phyloP scores from a whole-genome alignment of 2,329 filamentous ascomycete genomes.

The Blumeria hordei region DNA sequence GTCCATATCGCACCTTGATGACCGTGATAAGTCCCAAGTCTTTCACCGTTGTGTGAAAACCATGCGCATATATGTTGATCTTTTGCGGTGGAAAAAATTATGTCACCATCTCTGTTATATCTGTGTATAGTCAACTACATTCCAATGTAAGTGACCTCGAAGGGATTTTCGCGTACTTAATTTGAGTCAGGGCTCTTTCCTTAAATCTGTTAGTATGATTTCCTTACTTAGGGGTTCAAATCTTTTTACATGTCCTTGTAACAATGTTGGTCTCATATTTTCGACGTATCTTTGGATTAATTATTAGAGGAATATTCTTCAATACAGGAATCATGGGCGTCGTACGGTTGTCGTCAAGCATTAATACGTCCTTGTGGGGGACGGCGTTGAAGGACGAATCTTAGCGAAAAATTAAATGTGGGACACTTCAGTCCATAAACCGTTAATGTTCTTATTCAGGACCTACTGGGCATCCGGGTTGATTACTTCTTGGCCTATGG shows the following conservation, averaged over 20 bases:
- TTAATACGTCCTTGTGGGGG: too few species aligned
- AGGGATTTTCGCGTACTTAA: conserved; percentile 33
- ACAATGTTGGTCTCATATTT: conserved; percentile 88
- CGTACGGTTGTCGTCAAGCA: too few species aligned
- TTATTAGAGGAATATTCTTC: too few species aligned
- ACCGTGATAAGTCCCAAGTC: conserved; percentile 85
- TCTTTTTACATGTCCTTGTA: conserved; percentile 64
- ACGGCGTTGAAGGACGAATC: too few species aligned
- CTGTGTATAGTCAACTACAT: conserved; percentile 19
- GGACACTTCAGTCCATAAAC: too few species aligned
- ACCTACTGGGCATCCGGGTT: too few species aligned
- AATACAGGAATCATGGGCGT: too few species aligned
- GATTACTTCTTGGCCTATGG: too few species aligned
- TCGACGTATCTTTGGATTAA: conserved; percentile 7
- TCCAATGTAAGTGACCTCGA: conserved; percentile 2
- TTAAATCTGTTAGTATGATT: conserved; percentile 16
- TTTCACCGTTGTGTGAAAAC: conserved; percentile 95
- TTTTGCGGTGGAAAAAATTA: conserved; percentile 88
- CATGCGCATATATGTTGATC: conserved; percentile 93
- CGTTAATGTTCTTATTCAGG: too few species aligned
- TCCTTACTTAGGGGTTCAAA: background rate
- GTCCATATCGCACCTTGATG: conserved; percentile 98
- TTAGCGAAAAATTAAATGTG: too few species aligned
- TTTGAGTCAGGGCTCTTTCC: conserved; percentile 87
- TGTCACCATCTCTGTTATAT: conserved; percentile 85